These are phyloP conservation scores for Phialophora tarda DNA, from an alignment of 2,329 filamentous ascomycete species.

Conservation along the genomic window DNA sequence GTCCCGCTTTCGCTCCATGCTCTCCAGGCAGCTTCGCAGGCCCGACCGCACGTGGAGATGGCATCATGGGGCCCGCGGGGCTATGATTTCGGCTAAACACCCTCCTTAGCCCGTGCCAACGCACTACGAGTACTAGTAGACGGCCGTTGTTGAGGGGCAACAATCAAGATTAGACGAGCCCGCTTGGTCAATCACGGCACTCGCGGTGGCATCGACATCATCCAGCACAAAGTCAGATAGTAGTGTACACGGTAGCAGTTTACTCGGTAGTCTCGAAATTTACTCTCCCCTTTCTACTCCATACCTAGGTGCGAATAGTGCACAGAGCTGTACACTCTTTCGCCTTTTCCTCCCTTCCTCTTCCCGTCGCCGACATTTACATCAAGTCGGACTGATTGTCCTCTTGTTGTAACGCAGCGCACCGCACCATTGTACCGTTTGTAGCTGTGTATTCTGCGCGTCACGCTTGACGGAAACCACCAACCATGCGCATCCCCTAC, in stretches of 20 bases:
- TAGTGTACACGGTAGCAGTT: too few relatives aligned
- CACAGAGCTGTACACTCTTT: too few relatives aligned
- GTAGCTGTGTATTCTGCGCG: neutral
- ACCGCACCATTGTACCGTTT: too few relatives aligned
- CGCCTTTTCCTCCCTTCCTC: too few relatives aligned
- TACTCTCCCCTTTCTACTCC: too few relatives aligned
- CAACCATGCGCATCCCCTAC: slow-evolving; percentile 59
- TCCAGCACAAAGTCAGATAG: neutral
- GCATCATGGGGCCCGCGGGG: slow-evolving; percentile 14
- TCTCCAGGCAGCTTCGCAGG: neutral
- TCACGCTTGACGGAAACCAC: neutral
- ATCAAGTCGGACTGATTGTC: too few relatives aligned
- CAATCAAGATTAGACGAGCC: slow-evolving; percentile 29
- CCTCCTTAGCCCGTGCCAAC: slow-evolving; percentile 1
- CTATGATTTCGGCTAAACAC: slow-evolving; percentile 21
- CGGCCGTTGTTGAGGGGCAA: slow-evolving; percentile 30
- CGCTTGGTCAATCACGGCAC: neutral
- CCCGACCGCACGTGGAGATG: slow-evolving; percentile 5
- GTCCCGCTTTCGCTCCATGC: neutral
- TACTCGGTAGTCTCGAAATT: too few relatives aligned
- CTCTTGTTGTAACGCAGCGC: too few relatives aligned
- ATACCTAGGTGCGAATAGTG: too few relatives aligned
- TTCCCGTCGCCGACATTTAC: too few relatives aligned
- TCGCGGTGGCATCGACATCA: neutral
- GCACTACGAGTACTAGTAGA: neutral